Evolutionary conservation across 805 yeast species (phyloP).

Genomic region (Candida patagonica): DNA sequence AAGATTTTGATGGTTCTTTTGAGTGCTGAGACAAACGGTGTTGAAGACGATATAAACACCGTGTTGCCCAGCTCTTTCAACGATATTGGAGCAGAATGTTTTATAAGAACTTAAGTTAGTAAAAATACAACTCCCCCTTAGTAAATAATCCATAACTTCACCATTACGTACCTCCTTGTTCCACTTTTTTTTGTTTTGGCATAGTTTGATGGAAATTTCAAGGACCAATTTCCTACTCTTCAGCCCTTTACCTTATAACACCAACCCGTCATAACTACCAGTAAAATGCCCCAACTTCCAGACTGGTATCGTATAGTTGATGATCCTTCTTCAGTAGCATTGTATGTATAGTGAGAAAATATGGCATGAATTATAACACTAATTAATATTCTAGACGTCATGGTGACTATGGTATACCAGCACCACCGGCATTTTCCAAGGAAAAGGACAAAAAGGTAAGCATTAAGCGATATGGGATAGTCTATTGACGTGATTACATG

Average conservation of each 20-base stretch:
- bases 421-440: constrained; percentile 2
- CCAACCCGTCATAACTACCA: not conserved
- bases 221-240: not conserved
- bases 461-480: not conserved
- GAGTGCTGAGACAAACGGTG: constrained; percentile 67
- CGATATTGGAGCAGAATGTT: constrained; percentile 44
- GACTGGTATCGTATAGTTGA: not conserved
- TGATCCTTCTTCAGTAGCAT: not conserved
- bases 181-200: constrained; percentile 1
- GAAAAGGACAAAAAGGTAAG: constrained; percentile 6
- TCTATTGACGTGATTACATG: not conserved
- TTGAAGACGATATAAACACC: constrained; percentile 49
- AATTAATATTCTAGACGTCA: not conserved
- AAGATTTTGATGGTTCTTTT: constrained; percentile 53
- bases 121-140: not conserved
- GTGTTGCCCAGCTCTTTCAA: constrained; percentile 34
- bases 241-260: not conserved
- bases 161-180: not conserved
- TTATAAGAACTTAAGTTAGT: constrained; percentile 29
- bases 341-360: not conserved
- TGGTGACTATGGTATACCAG: not conserved
- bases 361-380: not conserved
- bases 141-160: not conserved
- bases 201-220: not conserved
- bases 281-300: not conserved